Conservation (phyloP, 768 basidiomycete species). For the Leccinum uliginosum region DNA sequence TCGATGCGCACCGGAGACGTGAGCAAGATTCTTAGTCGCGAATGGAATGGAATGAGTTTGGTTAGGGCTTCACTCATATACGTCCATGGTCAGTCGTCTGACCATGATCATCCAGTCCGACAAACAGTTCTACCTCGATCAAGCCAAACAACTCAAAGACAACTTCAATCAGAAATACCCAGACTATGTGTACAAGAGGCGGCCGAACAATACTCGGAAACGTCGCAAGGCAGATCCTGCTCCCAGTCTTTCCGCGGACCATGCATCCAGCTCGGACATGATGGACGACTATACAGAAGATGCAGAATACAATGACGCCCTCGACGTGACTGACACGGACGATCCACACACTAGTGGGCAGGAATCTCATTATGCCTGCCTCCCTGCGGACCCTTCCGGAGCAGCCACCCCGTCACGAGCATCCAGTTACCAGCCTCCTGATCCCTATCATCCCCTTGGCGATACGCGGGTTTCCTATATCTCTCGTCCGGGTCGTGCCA, state of each 20-base stretch:
- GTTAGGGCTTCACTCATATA: constrained; percentile 38
- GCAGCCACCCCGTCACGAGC: constrained; percentile 13
- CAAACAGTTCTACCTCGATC: constrained; percentile 85
- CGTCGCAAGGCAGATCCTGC: constrained; percentile 41
- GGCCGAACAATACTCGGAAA: constrained; percentile 83
- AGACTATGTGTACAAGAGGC: constrained; percentile 84
- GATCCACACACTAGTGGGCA: constrained; percentile 14
- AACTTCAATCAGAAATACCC: constrained; percentile 83
- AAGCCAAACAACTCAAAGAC: constrained; percentile 82
- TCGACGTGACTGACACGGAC: constrained; percentile 30
- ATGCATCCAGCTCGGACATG: constrained; percentile 28
- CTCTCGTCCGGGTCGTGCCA: constrained; percentile 24
- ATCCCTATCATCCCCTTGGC: constrained; percentile 24
- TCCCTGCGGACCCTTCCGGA: constrained; percentile 18
- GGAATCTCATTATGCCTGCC: constrained; percentile 21
- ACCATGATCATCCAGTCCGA: constrained; percentile 46
- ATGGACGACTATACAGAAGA: constrained; percentile 29
- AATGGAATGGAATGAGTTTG: constrained; percentile 78
- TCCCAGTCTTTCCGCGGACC: constrained; percentile 27
- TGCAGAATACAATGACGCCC: constrained; percentile 35
- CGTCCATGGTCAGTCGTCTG: constrained; percentile 8
- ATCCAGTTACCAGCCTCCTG: constrained; percentile 25
- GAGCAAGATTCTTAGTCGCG: constrained; percentile 80
- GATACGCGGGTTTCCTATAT: constrained; percentile 26
- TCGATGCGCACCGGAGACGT: constrained; percentile 89